Evolutionary conservation across 345 rosid genomes (phyloP), one percentile per base, ranked within the genome.

Genomic region (Linum lewisii): DNA sequence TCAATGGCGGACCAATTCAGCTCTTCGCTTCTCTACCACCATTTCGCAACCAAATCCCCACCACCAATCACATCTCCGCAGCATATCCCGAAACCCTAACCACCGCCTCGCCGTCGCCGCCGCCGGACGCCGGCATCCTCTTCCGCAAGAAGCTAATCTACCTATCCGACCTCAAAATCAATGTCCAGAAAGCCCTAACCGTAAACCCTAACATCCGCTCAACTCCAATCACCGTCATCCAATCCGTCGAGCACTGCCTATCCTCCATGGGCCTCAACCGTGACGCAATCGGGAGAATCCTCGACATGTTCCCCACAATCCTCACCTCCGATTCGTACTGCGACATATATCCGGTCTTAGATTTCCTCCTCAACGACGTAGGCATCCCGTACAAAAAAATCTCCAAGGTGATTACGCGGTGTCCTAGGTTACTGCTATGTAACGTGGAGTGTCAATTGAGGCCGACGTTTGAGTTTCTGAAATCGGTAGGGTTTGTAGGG

Each of bases 201-300:
- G 67, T 69, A 13, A 88, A 86, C 72, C 98, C 96, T 0, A 59
- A 83, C 55, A 78, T 88, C 69, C 96, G 95, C n/a, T 73, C 85
- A 26, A 68, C 82, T 36, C 84, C 95, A 1, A 79, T 91, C 79
- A 77, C 98, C 70, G 51, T 86, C 54, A 76, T 91, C 72, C 66
- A 65, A 57, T 65, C 92, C 70, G 80, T 86, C 54, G 85, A 86
- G 72, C 25, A 51, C 45, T 78, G 74, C 57, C 84, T 91, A 68
- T 76, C 82, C 55, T 76, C 83, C 6, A 63, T 82, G 57, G 95
- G 98, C 44, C 79, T 91, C 59, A 71, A 80, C 9, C 79, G 85
- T 56, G 55, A 79, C 10, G 74, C 86, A 50, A 71, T 88, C 34
- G 89, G 90, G 52, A 79, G 96, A 10, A 73, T 91, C 55, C 87